Conservation (phyloP, 192 early-diverging fungal species). For the Spizellomyces sp. region DNA sequence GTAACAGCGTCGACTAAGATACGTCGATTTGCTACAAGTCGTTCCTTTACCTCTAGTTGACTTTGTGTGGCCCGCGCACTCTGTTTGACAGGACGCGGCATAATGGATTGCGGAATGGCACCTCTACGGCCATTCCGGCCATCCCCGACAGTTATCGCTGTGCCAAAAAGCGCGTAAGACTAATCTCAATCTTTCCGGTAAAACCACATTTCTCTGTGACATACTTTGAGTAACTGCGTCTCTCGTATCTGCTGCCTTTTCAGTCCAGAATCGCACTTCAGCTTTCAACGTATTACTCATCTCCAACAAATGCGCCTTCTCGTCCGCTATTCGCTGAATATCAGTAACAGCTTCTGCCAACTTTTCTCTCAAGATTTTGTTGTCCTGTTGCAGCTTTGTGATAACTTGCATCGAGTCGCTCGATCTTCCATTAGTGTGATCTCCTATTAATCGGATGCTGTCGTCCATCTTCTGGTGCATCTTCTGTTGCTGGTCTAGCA, state of each 20-base stretch:
- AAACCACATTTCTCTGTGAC: not conserved
- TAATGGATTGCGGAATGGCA: too few species aligned
- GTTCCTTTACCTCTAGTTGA: slow-evolving; percentile 16
- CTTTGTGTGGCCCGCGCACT: slow-evolving; percentile 23
- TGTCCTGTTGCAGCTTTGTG: slow-evolving; percentile 14
- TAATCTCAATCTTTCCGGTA: too few species aligned
- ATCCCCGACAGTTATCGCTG: too few species aligned
- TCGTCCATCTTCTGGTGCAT: slow-evolving; percentile 22
- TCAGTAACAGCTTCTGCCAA: slow-evolving; percentile 15
- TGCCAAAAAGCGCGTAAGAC: too few species aligned
- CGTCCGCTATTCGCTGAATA: slow-evolving; percentile 7
- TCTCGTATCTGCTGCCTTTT: slow-evolving; percentile 10
- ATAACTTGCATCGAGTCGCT: not conserved
- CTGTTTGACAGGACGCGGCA: slow-evolving; percentile 22
- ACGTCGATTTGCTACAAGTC: slow-evolving; percentile 4
- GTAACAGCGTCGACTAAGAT: not conserved
- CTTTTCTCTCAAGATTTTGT: slow-evolving; percentile 7
- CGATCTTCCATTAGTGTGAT: not conserved
- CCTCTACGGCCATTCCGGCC: too few species aligned
- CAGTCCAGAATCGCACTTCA: slow-evolving; percentile 32
- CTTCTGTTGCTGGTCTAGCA: slow-evolving; percentile 19
- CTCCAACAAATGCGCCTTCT: slow-evolving; percentile 33
- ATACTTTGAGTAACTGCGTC: slow-evolving; percentile 24
- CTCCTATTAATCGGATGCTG: not conserved
- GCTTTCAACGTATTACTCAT: slow-evolving; percentile 39